Conservation (phyloP, 768 basidiomycete species). For the Dentipellis fragilis region DNA sequence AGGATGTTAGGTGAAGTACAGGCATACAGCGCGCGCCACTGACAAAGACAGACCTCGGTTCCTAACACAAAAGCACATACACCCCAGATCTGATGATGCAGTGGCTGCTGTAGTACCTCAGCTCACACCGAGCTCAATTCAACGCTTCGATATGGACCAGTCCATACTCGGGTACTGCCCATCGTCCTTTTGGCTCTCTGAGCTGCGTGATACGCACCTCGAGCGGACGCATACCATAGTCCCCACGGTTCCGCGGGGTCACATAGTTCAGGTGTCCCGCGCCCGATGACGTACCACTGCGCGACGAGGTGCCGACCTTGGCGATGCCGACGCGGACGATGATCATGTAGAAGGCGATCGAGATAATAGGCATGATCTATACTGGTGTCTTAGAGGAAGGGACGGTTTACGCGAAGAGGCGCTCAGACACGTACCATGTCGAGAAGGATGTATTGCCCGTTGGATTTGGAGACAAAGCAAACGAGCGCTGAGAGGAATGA, state of each 20-base stretch:
- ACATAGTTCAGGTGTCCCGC: no score
- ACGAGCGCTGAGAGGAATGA: conserved; percentile 13
- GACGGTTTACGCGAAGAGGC: not conserved
- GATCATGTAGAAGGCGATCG: conserved; percentile 19
- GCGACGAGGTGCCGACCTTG: not conserved
- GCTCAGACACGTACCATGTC: conserved; percentile 14
- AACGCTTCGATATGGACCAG: no score
- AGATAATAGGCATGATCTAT: conserved; percentile 18
- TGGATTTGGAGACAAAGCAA: conserved; percentile 15
- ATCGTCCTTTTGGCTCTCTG: not conserved
- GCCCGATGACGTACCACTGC: not conserved
- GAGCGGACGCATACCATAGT: not conserved
- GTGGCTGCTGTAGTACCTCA: no score
- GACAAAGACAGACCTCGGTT: no score
- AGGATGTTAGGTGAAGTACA: no score
- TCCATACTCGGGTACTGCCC: not conserved
- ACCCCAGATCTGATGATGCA: no score
- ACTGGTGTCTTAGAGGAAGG: not conserved
- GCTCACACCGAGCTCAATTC: no score
- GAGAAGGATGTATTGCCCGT: conserved; percentile 14
- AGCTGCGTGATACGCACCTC: not conserved
- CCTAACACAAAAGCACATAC: no score
- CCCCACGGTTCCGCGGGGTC: not conserved
- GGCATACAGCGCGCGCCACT: no score
- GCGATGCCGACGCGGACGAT: conserved; percentile 14